Evolutionary conservation across 2,329 filamentous ascomycete species (phyloP), one percentile per base, ranked within the genome.

Genomic region (Thelonectria rubi): DNA sequence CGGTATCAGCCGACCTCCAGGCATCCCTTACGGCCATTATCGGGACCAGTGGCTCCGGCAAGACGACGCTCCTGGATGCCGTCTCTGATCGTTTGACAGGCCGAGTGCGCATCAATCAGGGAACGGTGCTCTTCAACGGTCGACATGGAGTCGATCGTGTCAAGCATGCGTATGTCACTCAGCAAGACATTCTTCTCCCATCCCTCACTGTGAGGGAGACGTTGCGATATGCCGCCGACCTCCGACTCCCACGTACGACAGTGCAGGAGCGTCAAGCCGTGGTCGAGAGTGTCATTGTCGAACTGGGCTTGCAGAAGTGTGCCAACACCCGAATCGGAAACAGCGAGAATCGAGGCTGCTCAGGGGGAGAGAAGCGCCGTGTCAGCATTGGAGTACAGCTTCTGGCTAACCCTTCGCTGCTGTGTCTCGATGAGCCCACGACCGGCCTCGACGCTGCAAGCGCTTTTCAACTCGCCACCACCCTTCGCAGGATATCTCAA

Each of bases 341-440:
- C 67, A 85, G 84, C 58, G 84, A 85, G 51, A 89, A 92, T 69
- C 88, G 91, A 47, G 91, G 91, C 0, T 93, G 91, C 69, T 93
- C 90, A 47, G 91, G 91, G 0, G 91, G 91, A 3, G 91, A 94
- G 74, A 93, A 93, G 79, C 82, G 91, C 63, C 81, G 91, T 30
- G 90, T 89, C 0, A 92, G 89, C 64, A 91, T 94, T 50, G 91
- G 90, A 2, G 90, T 94, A 4, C 91, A 93, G 75, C 81, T 94
- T 57, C 79, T 94, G 15, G 87, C 89, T 4, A 94, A 93, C 71
- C 91, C 91, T 1, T 92, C 89, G 6, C 84, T 94, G 1, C 77
- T 94, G 7, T 93, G 92, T 73, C 83, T 93, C 18, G 91, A 94
- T 69, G 91, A 94, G 69, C 91, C 91, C 0, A 94, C 91, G 0